Evolutionary conservation across 257 asterid genomes (phyloP).

Genomic region (Striga asiatica): DNA sequence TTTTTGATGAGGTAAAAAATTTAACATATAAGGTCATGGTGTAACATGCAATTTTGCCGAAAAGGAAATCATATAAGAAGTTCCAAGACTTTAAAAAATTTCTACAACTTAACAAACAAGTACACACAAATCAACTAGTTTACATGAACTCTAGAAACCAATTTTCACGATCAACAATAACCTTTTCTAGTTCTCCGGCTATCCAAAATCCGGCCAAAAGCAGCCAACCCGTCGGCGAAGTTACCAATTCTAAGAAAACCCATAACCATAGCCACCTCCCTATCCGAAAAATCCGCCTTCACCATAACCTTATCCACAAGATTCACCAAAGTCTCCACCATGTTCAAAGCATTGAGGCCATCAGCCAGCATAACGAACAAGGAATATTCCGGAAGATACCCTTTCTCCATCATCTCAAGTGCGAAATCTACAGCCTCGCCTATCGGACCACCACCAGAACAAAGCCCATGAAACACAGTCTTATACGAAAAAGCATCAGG

Average conservation of each 20-base stretch:
- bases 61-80: too few relatives aligned
- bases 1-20: too few relatives aligned
- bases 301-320: slow-evolving; percentile 49
- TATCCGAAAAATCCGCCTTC: slow-evolving; percentile 41
- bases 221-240: slow-evolving; percentile 60
- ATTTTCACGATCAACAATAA: slow-evolving; percentile 21
- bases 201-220: slow-evolving; percentile 47
- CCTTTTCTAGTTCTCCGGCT: slow-evolving; percentile 36
- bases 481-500: slow-evolving; percentile 80
- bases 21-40: too few relatives aligned
- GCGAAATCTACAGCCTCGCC: slow-evolving; percentile 85
- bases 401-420: slow-evolving; percentile 64
- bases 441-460: slow-evolving; percentile 79
- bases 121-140: background rate
- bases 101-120: too few relatives aligned
- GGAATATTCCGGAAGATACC: slow-evolving; percentile 54
- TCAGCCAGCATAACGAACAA: slow-evolving; percentile 74
- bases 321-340: slow-evolving; percentile 63
- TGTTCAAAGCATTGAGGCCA: slow-evolving; percentile 62
- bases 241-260: slow-evolving; percentile 74
- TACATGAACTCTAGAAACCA: too few relatives aligned
- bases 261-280: slow-evolving; percentile 56
- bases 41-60: too few relatives aligned
- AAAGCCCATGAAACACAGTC: slow-evolving; percentile 68
- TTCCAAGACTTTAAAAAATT: too few relatives aligned